Evolutionary conservation across 108 stramenopile species (phyloP).

Genomic region (Stephanodiscus minutulus): DNA sequence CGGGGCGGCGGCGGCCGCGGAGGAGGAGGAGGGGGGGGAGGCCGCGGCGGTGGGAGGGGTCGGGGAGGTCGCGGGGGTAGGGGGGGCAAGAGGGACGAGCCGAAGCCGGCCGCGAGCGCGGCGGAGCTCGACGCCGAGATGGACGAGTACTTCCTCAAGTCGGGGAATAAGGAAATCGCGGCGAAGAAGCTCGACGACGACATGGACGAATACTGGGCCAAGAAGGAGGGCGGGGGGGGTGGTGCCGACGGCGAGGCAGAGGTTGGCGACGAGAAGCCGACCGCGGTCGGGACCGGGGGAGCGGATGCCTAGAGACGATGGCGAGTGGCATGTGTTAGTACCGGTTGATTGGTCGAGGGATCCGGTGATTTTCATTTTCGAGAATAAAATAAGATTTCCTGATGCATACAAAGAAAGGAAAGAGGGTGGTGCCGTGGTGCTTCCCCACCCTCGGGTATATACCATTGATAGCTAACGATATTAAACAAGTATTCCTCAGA

Average conservation of each 20-base stretch:
- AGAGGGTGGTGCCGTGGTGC: not conserved
- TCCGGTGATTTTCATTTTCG: not conserved
- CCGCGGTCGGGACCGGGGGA: slow-evolving; percentile 28
- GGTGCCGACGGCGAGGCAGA: slow-evolving; percentile 27
- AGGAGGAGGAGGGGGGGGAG: slow-evolving; percentile 16
- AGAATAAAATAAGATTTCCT: not conserved
- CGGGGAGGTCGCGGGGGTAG: slow-evolving; percentile 5
- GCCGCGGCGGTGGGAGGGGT: slow-evolving; percentile 5
- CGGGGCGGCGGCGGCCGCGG: slow-evolving; percentile 18
- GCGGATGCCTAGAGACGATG: slow-evolving; percentile 14
- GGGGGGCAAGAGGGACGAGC: slow-evolving; percentile 37
- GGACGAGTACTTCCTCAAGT: slow-evolving; percentile 84
- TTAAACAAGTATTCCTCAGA: too few relatives aligned
- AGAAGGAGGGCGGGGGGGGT: slow-evolving; percentile 54
- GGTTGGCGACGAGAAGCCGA: slow-evolving; percentile 36
- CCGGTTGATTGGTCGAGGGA: not conserved
- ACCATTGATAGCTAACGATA: too few relatives aligned
- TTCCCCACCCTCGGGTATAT: not conserved
- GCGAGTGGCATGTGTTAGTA: not conserved
- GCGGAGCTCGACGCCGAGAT: slow-evolving; percentile 81
- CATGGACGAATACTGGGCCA: slow-evolving; percentile 85
- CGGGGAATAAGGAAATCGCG: slow-evolving; percentile 76
- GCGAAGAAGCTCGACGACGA: slow-evolving; percentile 87
- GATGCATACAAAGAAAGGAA: slow-evolving; percentile 5
- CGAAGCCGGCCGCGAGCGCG: slow-evolving; percentile 70